Percentiles rank a stretch among this genome's conserved stretches.
phyloP scores from a whole-genome alignment of 164 flowering plant genomes.

The Liquidambar formosana region DNA sequence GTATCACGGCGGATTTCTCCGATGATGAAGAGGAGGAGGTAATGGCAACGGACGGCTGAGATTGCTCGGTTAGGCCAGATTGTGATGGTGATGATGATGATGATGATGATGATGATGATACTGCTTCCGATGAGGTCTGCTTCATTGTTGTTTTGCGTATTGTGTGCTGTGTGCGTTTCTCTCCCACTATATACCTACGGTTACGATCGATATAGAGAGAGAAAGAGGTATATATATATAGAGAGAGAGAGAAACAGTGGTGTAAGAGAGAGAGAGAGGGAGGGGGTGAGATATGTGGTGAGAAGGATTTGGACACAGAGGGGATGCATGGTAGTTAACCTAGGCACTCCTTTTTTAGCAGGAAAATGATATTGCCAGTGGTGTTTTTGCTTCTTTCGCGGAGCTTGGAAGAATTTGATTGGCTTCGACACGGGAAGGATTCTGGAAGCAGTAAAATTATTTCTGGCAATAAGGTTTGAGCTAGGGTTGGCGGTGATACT shows the following conservation, averaged over 20 bases:
- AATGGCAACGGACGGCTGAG: slow-evolving; percentile 18
- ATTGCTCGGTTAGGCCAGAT: slow-evolving; percentile 16
- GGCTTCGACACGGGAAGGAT: no score
- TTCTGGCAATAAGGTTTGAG: no score
- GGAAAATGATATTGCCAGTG: background rate
- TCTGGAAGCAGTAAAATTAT: no score
- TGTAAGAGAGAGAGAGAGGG: background rate
- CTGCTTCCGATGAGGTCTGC: slow-evolving; percentile 38
- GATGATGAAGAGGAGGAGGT: slow-evolving; percentile 11
- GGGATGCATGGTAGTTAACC: slow-evolving; percentile 7
- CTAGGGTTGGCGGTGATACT: background rate
- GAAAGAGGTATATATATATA: background rate
- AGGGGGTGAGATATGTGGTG: slow-evolving; percentile 18
- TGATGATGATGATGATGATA: slow-evolving; percentile 26
- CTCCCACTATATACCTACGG: slow-evolving; percentile 1
- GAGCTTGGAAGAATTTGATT: no score
- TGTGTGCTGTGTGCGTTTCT: background rate
- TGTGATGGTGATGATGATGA: slow-evolving; percentile 17
- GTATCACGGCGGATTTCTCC: background rate
- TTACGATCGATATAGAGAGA: slow-evolving; percentile 6
- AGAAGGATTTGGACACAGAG: slow-evolving; percentile 17
- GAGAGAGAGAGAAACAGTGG: slow-evolving; percentile 11
- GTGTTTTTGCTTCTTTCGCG: no score
- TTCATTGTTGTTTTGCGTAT: slow-evolving; percentile 20
- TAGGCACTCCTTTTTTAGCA: background rate